phyloP scores from a whole-genome alignment of 352 stramenopile genomes.

The Pythium utonaiense region DNA sequence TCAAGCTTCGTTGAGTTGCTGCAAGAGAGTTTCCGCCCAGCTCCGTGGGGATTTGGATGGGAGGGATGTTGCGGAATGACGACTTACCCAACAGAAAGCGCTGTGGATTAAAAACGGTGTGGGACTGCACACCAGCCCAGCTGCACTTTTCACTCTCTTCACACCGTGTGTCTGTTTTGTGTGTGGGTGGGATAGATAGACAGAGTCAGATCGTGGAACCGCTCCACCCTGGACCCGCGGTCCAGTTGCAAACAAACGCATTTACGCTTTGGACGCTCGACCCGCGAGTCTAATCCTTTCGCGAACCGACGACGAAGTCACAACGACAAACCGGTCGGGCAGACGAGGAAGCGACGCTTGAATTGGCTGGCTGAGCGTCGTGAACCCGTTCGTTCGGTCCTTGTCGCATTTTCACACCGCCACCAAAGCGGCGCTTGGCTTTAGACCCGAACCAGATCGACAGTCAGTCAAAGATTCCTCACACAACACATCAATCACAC shows the following conservation, averaged over 20 bases:
- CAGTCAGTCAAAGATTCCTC: slow-evolving; percentile 4
- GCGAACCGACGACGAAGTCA: not conserved
- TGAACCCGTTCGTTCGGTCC: slow-evolving; percentile 5
- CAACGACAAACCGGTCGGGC: not conserved
- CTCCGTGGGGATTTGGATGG: not conserved
- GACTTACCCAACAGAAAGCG: not conserved
- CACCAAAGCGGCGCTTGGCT: not conserved
- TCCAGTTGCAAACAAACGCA: not conserved
- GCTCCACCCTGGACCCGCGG: not conserved
- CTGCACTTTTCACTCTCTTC: slow-evolving; percentile 2
- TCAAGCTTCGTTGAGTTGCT: not conserved
- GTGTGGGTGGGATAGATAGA: not conserved
- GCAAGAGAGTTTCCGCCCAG: not conserved
- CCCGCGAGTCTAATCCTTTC: not conserved
- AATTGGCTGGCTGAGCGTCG: slow-evolving; percentile 1
- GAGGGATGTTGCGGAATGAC: not conserved
- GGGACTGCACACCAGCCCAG: not conserved
- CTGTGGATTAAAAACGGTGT: slow-evolving; percentile 1
- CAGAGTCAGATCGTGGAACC: slow-evolving; percentile 10
- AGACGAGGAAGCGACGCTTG: slow-evolving; percentile 7
- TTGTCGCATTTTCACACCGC: slow-evolving; percentile 2
- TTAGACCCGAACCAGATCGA: not conserved
- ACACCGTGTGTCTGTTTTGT: slow-evolving; percentile 12
- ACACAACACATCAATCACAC: no score
- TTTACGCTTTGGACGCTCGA: not conserved